phyloP scores from a whole-genome alignment of 2,329 filamentous ascomycete genomes.

The Sordariomycetes sp. region DNA sequence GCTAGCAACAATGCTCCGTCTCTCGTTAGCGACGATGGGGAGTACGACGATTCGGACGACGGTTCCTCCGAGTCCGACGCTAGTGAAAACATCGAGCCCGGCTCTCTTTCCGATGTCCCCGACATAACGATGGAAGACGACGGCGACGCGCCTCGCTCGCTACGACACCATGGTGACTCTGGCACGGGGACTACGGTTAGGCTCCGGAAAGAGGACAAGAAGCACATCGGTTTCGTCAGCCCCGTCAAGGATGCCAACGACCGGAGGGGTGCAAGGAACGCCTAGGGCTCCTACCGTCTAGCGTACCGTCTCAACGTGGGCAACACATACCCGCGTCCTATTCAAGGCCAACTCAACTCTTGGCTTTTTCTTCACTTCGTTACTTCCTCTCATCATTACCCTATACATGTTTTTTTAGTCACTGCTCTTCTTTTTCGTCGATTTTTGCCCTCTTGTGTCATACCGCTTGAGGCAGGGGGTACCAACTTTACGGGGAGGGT shows the following conservation, averaged over 20 bases:
- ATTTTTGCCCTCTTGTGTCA: neutral
- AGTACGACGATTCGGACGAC: slow-evolving; percentile 63
- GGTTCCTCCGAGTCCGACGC: slow-evolving; percentile 48
- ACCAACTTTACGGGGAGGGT: neutral
- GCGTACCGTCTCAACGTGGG: too few species aligned
- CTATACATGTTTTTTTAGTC: neutral
- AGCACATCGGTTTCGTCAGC: slow-evolving; percentile 45
- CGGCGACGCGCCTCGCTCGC: slow-evolving; percentile 29
- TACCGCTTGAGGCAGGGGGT: neutral
- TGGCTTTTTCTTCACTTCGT: slow-evolving; percentile 4
- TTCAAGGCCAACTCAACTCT: slow-evolving; percentile 7
- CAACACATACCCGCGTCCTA: too few species aligned
- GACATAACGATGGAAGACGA: slow-evolving; percentile 49
- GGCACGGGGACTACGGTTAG: slow-evolving; percentile 29
- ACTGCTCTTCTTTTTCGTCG: neutral
- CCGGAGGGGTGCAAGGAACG: slow-evolving; percentile 13
- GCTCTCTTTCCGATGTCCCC: slow-evolving; percentile 47
- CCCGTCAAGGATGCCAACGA: slow-evolving; percentile 29
- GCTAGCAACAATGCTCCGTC: slow-evolving; percentile 72
- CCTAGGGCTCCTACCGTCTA: slow-evolving; percentile 10
- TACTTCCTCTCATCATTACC: neutral
- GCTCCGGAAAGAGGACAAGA: slow-evolving; percentile 42
- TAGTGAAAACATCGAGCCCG: slow-evolving; percentile 46
- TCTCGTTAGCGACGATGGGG: slow-evolving; percentile 70
- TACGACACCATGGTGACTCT: slow-evolving; percentile 30